Base-by-base conservation (phyloP, 108 stramenopile genomes). In the Nitzschia putrida region DNA sequence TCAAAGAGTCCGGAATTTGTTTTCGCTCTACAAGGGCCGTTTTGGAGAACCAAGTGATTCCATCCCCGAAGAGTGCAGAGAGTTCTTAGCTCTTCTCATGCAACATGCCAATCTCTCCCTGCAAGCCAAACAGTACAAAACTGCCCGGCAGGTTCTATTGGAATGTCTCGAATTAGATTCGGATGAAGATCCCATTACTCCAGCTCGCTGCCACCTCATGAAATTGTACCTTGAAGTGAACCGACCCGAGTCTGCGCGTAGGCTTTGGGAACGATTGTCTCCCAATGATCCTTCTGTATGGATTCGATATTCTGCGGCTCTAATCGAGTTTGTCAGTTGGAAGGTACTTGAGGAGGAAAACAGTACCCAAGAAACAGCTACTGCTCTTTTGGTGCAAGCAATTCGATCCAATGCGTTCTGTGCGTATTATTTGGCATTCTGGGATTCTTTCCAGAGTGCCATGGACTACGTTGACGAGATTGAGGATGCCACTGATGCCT, bases 381-480 rank as follows among this genome's bases (percentile, higher is more conserved):
- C 75, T 45, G 38, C 45, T 22, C 54, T 74, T 24, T 57, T 91
- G 59, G 64, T 73, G 0, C 39, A 56, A 42, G 94, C 94, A 13
- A 83, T 95, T 51, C 67, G 76, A 38, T 58, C 83, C 8, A 95
- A 92, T 83, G 66, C 83, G 8, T 92, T 86, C 51, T 83, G 85
- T 58, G 91, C 83, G 0, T 91, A 78, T 71, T 80, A 85, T 53
- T 55, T 95, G 53, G 90, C 85, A 34, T 93, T 90, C 78, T 74
- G 53, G 57, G 81, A 87, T 1, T 73, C 64, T n/a, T 91, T 95
- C 70, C 59, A 83, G 14, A 39, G 56, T 22, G 86, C 74, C 10
- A 88, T 95, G 84, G 95, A 95, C 67, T 89, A 89, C 51, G 79
- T 80, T 16, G 91, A 91, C 9, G 92, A 93, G 59, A 74, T 93